phyloP scores from a whole-genome alignment of 2,329 filamentous ascomycete species.

The Pyrenophora tritici-repentis region DNA sequence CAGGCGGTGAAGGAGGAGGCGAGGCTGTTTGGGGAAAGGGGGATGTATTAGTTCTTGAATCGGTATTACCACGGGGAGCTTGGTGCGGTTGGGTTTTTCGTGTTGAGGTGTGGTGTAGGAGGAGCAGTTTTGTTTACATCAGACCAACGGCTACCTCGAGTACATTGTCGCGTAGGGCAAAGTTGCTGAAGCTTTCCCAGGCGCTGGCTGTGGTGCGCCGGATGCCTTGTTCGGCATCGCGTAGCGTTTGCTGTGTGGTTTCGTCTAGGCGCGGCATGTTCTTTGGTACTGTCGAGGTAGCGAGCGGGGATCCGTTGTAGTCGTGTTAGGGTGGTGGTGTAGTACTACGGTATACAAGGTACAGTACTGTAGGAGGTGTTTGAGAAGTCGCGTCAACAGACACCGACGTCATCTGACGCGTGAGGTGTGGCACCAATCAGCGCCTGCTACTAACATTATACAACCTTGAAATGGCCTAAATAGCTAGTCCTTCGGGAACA shows the following conservation, averaged over 20 bases:
- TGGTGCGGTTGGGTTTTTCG: no score
- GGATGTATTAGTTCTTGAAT: neutral
- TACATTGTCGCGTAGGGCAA: conserved; percentile 75
- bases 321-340: neutral
- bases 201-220: conserved; percentile 55
- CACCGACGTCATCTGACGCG: no score
- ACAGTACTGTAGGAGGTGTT: no score
- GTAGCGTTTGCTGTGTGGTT: conserved; percentile 49
- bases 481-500: no score
- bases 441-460: no score
- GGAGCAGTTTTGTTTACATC: conserved; percentile 57
- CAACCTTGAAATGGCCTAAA: no score
- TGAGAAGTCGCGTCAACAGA: no score
- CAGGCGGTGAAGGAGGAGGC: conserved; percentile 73
- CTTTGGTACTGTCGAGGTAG: no score
- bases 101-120: neutral
- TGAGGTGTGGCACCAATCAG: no score
- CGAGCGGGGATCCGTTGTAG: neutral
- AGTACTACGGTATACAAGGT: no score
- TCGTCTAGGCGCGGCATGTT: conserved; percentile 41
- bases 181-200: conserved; percentile 71
- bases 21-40: conserved; percentile 54
- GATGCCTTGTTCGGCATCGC: conserved; percentile 53
- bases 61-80: no score
- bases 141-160: conserved; percentile 76